phyloP scores from a whole-genome alignment of 2,329 filamentous ascomycete genomes.

The Penicillium sp. region DNA sequence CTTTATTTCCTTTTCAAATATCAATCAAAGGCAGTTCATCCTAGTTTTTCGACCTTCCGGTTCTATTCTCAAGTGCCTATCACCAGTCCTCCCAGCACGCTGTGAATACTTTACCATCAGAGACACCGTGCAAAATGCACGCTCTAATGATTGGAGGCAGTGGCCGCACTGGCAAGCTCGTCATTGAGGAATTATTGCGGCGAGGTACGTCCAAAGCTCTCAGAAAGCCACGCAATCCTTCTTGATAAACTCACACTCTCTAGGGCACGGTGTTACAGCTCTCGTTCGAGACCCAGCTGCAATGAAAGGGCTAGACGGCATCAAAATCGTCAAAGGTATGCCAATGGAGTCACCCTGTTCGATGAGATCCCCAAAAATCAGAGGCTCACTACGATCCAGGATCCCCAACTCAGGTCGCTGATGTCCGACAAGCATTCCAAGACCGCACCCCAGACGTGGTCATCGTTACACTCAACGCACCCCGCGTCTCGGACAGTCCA shows the following conservation, averaged over 20 bases:
- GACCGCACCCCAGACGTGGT: conserved; percentile 40
- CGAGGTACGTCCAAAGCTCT: conserved; percentile 26
- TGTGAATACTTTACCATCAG: not conserved
- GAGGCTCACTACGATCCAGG: conserved; percentile 11
- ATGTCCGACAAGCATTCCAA: conserved; percentile 27
- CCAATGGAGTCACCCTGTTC: not conserved
- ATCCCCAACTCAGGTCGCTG: conserved; percentile 26
- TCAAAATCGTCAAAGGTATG: conserved; percentile 29
- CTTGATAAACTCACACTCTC: not conserved
- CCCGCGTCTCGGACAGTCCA: conserved; percentile 52
- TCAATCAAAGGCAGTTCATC: too few species aligned
- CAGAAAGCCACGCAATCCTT: not conserved
- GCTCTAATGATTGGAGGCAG: conserved; percentile 51
- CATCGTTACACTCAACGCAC: conserved; percentile 55
- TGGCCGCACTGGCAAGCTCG: conserved; percentile 50
- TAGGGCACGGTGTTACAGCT: conserved; percentile 44
- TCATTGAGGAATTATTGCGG: conserved; percentile 45
- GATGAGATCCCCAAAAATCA: not conserved
- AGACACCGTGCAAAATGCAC: conserved; percentile 20
- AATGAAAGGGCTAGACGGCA: conserved; percentile 28
- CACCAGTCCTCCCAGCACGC: not conserved
- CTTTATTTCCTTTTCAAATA: too few species aligned
- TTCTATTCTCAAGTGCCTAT: not conserved
- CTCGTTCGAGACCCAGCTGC: conserved; percentile 42
- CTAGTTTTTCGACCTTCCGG: too few species aligned